Evolutionary conservation across 352 stramenopile species (phyloP).

Genomic region (Phytophthora citricola): DNA sequence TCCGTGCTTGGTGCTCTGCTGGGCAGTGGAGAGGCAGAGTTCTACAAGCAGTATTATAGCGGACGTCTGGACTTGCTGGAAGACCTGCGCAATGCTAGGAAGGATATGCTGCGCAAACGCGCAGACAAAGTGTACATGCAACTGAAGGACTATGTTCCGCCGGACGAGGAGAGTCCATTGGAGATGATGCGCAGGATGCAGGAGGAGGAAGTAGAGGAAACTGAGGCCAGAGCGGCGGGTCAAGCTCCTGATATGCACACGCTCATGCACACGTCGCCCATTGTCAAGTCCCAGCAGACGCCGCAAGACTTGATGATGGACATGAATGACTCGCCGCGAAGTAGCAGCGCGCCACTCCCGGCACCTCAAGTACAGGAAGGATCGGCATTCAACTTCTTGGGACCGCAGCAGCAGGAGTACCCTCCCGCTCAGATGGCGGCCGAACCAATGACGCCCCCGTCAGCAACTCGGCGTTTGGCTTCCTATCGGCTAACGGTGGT

Average conservation of each 20-base stretch:
- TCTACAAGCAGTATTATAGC: slow-evolving; percentile 80
- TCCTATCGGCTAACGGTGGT: slow-evolving; percentile 37
- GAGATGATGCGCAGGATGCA: slow-evolving; percentile 45
- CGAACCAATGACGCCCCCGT: slow-evolving; percentile 37
- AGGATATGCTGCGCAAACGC: slow-evolving; percentile 78
- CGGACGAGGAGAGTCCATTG: slow-evolving; percentile 32
- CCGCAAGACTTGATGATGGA: slow-evolving; percentile 39
- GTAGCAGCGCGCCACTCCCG: slow-evolving; percentile 44
- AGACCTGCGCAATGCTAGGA: slow-evolving; percentile 63
- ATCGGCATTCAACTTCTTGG: slow-evolving; percentile 45
- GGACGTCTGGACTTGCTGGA: slow-evolving; percentile 55
- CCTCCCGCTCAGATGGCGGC: slow-evolving; percentile 28
- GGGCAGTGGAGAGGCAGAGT: slow-evolving; percentile 56
- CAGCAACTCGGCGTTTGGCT: slow-evolving; percentile 46
- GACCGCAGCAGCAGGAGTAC: slow-evolving; percentile 21
- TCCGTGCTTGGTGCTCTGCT: slow-evolving; percentile 78
- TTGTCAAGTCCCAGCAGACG: slow-evolving; percentile 44
- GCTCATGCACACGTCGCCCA: slow-evolving; percentile 51
- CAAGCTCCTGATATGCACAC: slow-evolving; percentile 19
- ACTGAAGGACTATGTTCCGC: slow-evolving; percentile 40
- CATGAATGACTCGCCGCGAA: slow-evolving; percentile 41
- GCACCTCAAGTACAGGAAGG: slow-evolving; percentile 27
- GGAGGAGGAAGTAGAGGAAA: slow-evolving; percentile 40
- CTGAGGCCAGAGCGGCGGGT: background rate
- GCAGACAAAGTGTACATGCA: slow-evolving; percentile 73